Percentiles rank a stretch among this genome's conserved stretches.
phyloP scores from a whole-genome alignment of 2,329 filamentous ascomycete genomes.

The Conoideocrella luteorostrata region DNA sequence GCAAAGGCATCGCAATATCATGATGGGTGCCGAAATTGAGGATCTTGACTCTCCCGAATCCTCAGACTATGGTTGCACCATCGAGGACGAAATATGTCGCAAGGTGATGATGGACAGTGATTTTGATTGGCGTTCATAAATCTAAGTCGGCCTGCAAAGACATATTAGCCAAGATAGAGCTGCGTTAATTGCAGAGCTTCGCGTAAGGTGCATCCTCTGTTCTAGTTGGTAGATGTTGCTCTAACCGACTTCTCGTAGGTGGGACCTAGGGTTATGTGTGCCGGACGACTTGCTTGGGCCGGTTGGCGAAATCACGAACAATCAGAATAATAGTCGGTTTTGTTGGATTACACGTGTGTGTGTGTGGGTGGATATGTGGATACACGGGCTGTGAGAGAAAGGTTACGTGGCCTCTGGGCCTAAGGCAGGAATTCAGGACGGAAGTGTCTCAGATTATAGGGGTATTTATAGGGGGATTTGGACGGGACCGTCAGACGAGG shows the following conservation, averaged over 20 bases:
- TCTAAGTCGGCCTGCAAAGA: background rate
- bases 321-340: background rate
- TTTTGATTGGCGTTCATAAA: background rate
- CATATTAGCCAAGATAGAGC: background rate
- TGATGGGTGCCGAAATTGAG: background rate
- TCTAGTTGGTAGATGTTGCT: background rate
- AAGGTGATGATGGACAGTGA: background rate
- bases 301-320: background rate
- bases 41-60: background rate
- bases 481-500: too few relatives aligned
- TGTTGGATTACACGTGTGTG: too few relatives aligned
- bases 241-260: background rate
- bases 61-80: background rate
- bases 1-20: background rate
- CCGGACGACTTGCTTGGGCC: background rate
- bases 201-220: background rate
- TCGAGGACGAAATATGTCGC: background rate
- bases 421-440: too few relatives aligned
- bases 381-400: too few relatives aligned
- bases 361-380: too few relatives aligned
- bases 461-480: too few relatives aligned
- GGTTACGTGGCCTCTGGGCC: too few relatives aligned
- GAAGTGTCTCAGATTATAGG: too few relatives aligned
- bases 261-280: background rate
- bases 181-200: background rate